Base-by-base conservation (phyloP, 129 eudicot genomes). In the Pittosporum tobira region DNA sequence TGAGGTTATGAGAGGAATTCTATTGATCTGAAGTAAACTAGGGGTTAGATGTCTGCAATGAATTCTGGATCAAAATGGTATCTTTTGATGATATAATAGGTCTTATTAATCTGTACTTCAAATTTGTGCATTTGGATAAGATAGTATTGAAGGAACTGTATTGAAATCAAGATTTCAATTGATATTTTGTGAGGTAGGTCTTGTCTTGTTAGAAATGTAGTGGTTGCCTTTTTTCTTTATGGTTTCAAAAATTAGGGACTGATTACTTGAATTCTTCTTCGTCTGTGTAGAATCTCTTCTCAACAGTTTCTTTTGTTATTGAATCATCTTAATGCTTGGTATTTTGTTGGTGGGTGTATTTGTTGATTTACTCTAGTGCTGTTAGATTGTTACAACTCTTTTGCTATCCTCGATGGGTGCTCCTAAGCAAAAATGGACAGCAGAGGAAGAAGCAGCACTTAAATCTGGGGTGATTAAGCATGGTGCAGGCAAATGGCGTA, bases 401-500 rank as follows among this genome's bases (percentile, higher is more conserved):
- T 43, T 42, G 55, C 29, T 28, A 25, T 10, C 30, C 9, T 48
- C 30, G 18, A 61, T 61, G 51, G 51, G 98, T 50, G 98, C 98
- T 59, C 95, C 98, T 51, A 90, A 90, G 75, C 98, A 90, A 51
- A 90, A 90, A 71, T 90, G 98, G 98, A 86, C 95, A 25, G 63
- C 87, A 48, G 98, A 90, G 71, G 98, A 90, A 83, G 98, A 90
- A 90, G 80, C 98, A 49, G 98, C 98, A 69, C 94, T 86, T 5
- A 83, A 78, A 77, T 94, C 94, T 72, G 98, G 98, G 48, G 95
- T 90, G 56, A 70, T 73, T 65, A 90, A 90, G 70, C 98, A 90
- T 66, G 98, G 98, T 24, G 82, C 98, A 20, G 98, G 98, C 22
- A 90, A 90, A 70, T 90, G 98, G 95, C 98, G 95, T 24, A 90